phyloP scores from a whole-genome alignment of 83 land plant species.

The Thuja plicata region DNA sequence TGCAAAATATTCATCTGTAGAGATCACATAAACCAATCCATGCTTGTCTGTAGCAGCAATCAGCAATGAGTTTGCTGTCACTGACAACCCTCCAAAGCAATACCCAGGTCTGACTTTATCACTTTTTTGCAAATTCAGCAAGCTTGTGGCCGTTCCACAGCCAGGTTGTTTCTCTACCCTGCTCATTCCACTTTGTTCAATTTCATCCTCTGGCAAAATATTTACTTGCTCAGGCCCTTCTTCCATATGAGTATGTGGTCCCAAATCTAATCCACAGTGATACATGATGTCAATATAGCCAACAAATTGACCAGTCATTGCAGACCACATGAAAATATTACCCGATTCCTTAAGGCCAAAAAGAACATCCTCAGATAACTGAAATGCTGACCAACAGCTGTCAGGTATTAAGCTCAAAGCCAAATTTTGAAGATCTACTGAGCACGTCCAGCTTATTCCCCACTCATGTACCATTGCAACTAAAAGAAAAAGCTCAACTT shows the following conservation, averaged over 20 bases:
- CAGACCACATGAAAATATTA: slow-evolving; percentile 46
- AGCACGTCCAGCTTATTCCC: slow-evolving; percentile 69
- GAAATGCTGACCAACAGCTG: slow-evolving; percentile 68
- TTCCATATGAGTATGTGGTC: background rate
- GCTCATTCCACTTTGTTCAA: background rate
- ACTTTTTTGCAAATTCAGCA: slow-evolving; percentile 1
- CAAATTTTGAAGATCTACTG: slow-evolving; percentile 39
- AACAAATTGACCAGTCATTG: slow-evolving; percentile 54
- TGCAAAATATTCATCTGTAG: slow-evolving; percentile 32
- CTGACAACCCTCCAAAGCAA: slow-evolving; percentile 48
- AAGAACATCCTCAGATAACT: slow-evolving; percentile 53
- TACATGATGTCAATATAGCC: slow-evolving; percentile 46
- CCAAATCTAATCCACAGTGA: slow-evolving; percentile 32
- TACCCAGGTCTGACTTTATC: slow-evolving; percentile 6
- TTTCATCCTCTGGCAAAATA: background rate
- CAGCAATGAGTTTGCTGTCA: slow-evolving; percentile 45
- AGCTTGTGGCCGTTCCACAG: background rate
- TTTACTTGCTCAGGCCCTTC: background rate
- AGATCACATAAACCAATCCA: slow-evolving; percentile 61
- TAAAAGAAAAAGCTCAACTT: slow-evolving; percentile 26
- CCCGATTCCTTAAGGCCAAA: slow-evolving; percentile 71
- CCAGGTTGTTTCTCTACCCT: background rate
- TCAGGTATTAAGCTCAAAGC: background rate
- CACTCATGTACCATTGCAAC: slow-evolving; percentile 46
- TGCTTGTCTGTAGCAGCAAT: slow-evolving; percentile 60